phyloP scores from a whole-genome alignment of 768 basidiomycete genomes.

The Rickenella mellea region DNA sequence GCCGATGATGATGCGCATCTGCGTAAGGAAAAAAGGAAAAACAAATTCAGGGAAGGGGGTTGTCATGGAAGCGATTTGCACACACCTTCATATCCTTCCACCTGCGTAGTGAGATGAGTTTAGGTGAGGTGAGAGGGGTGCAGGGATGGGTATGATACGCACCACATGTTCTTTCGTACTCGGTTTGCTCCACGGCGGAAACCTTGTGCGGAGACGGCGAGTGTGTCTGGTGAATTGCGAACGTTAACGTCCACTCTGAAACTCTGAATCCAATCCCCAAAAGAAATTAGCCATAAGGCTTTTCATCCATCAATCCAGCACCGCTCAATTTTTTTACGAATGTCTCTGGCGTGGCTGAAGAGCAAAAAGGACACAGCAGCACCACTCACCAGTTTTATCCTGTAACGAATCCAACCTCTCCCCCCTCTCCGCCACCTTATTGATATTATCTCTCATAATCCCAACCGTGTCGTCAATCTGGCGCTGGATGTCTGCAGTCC shows the following conservation, averaged over 20 bases:
- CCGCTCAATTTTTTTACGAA: not conserved
- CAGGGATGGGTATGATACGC: conserved; percentile 23
- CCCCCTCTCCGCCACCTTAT: conserved; percentile 89
- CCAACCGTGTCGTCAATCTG: conserved; percentile 97
- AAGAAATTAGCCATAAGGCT: not conserved
- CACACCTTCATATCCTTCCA: conserved; percentile 97
- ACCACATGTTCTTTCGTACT: conserved; percentile 98
- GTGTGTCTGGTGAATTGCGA: too few species aligned
- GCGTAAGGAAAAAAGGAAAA: conserved; percentile 3
- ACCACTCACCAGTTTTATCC: conserved; percentile 83
- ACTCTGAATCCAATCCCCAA: too few species aligned
- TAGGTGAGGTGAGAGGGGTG: conserved; percentile 4
- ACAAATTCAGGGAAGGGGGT: not conserved
- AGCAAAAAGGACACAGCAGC: not conserved
- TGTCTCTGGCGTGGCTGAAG: not conserved
- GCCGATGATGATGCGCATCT: conserved; percentile 98
- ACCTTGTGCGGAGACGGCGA: conserved; percentile 97
- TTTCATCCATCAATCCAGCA: not conserved
- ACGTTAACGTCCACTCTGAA: too few species aligned
- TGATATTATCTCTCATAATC: conserved; percentile 98
- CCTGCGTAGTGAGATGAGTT: conserved; percentile 30
- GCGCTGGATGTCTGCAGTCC: conserved; percentile 15
- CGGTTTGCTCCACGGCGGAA: conserved; percentile 96
- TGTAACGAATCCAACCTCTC: conserved; percentile 90
- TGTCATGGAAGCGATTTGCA: conserved; percentile 2